Base-by-base conservation (phyloP, 345 rosid genomes). In the Kandelia obovata region DNA sequence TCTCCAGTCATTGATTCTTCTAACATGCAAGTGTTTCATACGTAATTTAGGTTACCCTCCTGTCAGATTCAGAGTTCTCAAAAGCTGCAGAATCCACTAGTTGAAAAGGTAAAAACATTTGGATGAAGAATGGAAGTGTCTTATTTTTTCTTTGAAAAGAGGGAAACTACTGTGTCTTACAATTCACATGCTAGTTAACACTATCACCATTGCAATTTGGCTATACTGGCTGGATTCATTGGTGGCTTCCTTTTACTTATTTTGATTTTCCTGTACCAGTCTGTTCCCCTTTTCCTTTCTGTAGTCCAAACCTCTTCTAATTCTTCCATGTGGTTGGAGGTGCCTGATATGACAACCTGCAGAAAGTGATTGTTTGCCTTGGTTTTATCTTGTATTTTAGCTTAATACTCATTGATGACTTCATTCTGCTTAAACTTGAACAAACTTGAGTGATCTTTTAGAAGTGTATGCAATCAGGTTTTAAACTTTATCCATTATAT, bases 61-160 rank as follows among this genome's bases (percentile, higher is more conserved):
- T 76, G 85, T 79, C 89, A 74, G 55, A 69, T 73, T 75, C 85
- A 83, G 71, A 83, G 76, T 74, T 77, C 76, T 67, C 87, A 80
- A 55, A 80, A 82, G 64, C 15, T 77, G 76, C 85, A 66, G 71
- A 82, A 32, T 65, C 72, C 87, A 17, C 85, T 83, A 73, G 77
- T 84, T 65, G 82, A 86, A 64, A 87, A 88, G 96, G 99, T 94
- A 83, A 80, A 62, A 6, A 31, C 26, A 5, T 66, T 39, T 56
- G 25, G 59, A 15, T 10, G 3, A 25, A 11, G 26, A 21, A 25
- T 25, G 26, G 28, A 25, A 56, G 28, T 56, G 13, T 56, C 30
- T 56, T 16, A 6, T 25, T 56, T 43, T 43, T 43, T 15, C 5
- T 13, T 11, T 43, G 5, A 56, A 56, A 56, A 56, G 17, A 27